These are phyloP conservation scores for Leucocoprinus birnbaumii DNA, from an alignment of 768 basidiomycete genomes.

Conservation along the genomic window DNA sequence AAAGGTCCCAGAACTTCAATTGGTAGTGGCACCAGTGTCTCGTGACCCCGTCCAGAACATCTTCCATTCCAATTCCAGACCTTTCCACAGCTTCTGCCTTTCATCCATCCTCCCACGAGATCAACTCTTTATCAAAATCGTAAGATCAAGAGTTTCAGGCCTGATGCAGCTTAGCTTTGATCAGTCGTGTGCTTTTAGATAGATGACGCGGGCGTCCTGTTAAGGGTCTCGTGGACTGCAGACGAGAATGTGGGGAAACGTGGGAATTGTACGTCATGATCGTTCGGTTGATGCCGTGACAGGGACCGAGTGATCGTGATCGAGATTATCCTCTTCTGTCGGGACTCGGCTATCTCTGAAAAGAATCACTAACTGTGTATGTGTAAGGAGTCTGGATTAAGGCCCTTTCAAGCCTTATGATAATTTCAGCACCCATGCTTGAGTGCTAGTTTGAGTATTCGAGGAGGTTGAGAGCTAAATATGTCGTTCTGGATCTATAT, in stretches of 20 bases:
- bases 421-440: no score
- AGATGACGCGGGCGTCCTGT: background rate
- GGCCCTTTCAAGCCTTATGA: no score
- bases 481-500: no score
- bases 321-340: background rate
- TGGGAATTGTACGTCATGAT: constrained; percentile 6
- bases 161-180: background rate
- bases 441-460: no score
- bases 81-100: background rate
- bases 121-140: background rate
- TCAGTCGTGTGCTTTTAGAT: background rate
- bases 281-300: background rate
- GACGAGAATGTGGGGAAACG: constrained; percentile 9
- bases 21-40: constrained; percentile 3
- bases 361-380: no score
- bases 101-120: background rate
- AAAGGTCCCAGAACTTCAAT: background rate
- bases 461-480: no score
- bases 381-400: no score
- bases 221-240: no score
- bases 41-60: constrained; percentile 1
- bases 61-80: background rate
- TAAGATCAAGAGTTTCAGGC: background rate
- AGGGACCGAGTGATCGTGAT: background rate
- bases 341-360: no score